Conservation (phyloP, 495 filamentous ascomycete species). For the Neurospora terricola region DNA sequence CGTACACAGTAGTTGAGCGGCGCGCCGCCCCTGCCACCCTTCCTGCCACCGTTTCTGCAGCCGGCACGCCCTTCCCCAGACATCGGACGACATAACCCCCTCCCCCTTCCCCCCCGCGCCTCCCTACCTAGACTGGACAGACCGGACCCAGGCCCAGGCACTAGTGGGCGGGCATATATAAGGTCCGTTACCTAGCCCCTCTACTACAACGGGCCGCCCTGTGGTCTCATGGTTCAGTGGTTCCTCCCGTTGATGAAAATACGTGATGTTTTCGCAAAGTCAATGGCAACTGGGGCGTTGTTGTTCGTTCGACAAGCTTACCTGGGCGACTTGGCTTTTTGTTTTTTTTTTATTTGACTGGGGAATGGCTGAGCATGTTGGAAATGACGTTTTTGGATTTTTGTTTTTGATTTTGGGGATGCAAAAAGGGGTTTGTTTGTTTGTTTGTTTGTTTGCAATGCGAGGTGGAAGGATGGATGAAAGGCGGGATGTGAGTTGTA, state of each 20-base stretch:
- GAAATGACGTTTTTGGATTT: neutral
- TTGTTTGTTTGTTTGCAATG: neutral
- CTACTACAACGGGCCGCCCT: neutral
- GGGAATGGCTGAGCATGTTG: neutral
- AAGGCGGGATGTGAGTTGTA: too few species aligned
- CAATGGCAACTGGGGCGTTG: neutral
- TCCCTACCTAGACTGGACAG: neutral
- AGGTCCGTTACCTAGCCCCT: neutral
- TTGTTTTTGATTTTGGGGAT: neutral
- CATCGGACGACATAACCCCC: neutral
- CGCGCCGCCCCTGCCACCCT: neutral
- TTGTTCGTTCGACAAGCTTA: neutral
- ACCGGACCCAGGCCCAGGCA: neutral
- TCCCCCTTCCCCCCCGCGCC: neutral
- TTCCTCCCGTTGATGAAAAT: neutral
- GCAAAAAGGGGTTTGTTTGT: neutral
- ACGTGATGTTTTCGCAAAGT: neutral
- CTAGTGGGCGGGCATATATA: neutral
- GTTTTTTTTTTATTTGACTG: neutral
- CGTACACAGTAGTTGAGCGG: too few species aligned
- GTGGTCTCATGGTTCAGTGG: neutral
- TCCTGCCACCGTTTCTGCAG: too few species aligned
- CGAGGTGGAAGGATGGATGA: neutral
- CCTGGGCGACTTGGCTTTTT: neutral
- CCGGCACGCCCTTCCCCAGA: neutral